Evolutionary conservation across 495 filamentous ascomycete genomes (phyloP).

Genomic region (Aspergillus olivimuriae): DNA sequence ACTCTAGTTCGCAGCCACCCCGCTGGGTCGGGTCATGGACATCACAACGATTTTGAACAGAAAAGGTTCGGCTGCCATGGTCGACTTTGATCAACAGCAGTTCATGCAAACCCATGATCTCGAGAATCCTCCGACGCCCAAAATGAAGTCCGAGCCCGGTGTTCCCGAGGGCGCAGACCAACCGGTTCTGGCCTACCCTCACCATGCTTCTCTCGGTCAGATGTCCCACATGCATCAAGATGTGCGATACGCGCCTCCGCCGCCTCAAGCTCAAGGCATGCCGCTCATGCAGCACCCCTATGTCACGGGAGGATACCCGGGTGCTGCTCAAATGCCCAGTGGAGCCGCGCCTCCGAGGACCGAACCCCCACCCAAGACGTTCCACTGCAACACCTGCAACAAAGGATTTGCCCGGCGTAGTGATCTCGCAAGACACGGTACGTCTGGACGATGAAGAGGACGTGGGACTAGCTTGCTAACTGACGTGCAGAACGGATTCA

Average conservation of each 20-base stretch:
- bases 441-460: slow-evolving; percentile 20
- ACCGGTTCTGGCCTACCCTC: slow-evolving; percentile 51
- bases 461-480: slow-evolving; percentile 4
- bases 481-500: slow-evolving; percentile 80
- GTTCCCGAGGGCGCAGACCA: slow-evolving; percentile 66
- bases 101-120: slow-evolving; percentile 41
- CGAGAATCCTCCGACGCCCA: slow-evolving; percentile 41
- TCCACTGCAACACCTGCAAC: slow-evolving; percentile 82
- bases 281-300: slow-evolving; percentile 50
- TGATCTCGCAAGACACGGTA: slow-evolving; percentile 93
- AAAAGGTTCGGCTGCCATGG: slow-evolving; percentile 51
- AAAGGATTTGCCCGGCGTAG: slow-evolving; percentile 93
- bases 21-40: slow-evolving; percentile 53
- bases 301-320: slow-evolving; percentile 33
- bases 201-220: slow-evolving; percentile 41
- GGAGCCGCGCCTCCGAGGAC: slow-evolving; percentile 33
- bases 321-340: slow-evolving; percentile 28
- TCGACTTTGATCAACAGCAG: slow-evolving; percentile 47
- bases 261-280: slow-evolving; percentile 50
- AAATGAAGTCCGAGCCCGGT: slow-evolving; percentile 58
- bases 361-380: slow-evolving; percentile 66
- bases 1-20: slow-evolving; percentile 27
- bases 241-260: slow-evolving; percentile 51
- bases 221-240: slow-evolving; percentile 40
- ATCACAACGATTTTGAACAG: slow-evolving; percentile 64